phyloP scores from a whole-genome alignment of 2,329 filamentous ascomycete species.

The Neofusicoccum umdonicola region DNA sequence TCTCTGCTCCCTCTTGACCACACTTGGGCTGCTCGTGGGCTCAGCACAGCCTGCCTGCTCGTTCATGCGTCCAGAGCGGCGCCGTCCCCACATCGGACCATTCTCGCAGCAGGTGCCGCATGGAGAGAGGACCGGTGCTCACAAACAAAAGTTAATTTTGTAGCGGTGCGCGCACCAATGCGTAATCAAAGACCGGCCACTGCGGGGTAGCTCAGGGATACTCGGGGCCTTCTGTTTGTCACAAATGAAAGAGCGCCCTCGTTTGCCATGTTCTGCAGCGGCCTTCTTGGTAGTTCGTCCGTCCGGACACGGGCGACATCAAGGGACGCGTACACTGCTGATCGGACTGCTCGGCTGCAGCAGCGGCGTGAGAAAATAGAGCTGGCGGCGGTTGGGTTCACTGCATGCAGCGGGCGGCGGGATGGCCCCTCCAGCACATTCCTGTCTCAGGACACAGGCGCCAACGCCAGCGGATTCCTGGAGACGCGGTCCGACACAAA shows the following conservation, averaged over 20 bases:
- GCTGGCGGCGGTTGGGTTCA: background rate
- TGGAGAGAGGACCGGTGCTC: background rate
- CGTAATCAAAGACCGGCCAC: background rate
- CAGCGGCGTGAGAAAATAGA: background rate
- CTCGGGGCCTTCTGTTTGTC: background rate
- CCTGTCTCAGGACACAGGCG: background rate
- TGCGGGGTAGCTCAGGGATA: background rate
- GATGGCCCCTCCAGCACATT: background rate
- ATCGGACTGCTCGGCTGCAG: background rate
- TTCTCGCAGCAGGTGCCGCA: background rate
- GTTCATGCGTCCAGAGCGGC: background rate
- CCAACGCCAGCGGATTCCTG: background rate
- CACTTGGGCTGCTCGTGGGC: background rate
- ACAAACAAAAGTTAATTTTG: constrained; percentile 7
- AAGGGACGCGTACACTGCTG: background rate
- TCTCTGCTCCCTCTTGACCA: background rate
- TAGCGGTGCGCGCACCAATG: background rate
- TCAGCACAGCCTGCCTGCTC: background rate
- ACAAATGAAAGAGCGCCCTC: too few species aligned
- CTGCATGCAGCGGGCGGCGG: background rate
- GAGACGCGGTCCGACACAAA: background rate
- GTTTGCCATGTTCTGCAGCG: background rate
- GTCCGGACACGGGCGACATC: background rate
- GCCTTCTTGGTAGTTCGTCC: background rate
- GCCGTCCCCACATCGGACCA: background rate